Base-by-base conservation (phyloP, 2,329 filamentous ascomycete genomes). In the Colletotrichum eremochloae region DNA sequence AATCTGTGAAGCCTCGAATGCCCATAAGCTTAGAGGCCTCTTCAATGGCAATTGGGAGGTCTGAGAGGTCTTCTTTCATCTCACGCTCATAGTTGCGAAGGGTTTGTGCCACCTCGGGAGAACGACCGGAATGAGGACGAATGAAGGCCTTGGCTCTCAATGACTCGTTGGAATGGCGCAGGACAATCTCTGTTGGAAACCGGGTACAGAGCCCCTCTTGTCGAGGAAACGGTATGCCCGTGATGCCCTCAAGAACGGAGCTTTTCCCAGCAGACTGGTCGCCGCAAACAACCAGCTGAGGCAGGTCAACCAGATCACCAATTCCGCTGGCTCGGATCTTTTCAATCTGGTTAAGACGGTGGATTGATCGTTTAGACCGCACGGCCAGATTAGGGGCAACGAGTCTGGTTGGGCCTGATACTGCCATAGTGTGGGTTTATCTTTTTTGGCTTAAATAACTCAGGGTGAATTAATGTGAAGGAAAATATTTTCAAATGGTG, bases 241-340 rank as follows among this genome's bases (percentile, higher is more conserved):
- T 87, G 29, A 91, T 84, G 0, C 86, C 87, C 73, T 91, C 87
- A 0, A 91, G 81, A 0, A 90, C 86, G 0, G 87, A 89, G 56
- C 85, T 89, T 75, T 91, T 91, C 1, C 88, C 88, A 2, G 84
- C 83, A 0, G 85, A 87, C 74, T 89, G 87, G 65, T 89, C 84
- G 7, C 89, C 88, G 64, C 84, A 87, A n/a, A 89, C 86, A 3
- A 89, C 83, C n/a, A 88, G 75, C 67, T 86, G 83, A 1, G 85
- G 86, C 0, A 86, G 75, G 14, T 80, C 79, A 20, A 84, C 74
- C 36, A 80, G 81, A 8, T 79, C 77, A 40, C 78, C 79, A 53
- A 84, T 75, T 1, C 81, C 81, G 20, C 79, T 77, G 3, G 80
- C 78, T 15, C 81, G 78, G 0, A 84, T 78, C 1, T 74, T 78